Evolutionary conservation across 225 moss, liverwort and hornwort species (phyloP), one percentile per base, ranked within the genome.

Genomic region (Anthoceros angustus): DNA sequence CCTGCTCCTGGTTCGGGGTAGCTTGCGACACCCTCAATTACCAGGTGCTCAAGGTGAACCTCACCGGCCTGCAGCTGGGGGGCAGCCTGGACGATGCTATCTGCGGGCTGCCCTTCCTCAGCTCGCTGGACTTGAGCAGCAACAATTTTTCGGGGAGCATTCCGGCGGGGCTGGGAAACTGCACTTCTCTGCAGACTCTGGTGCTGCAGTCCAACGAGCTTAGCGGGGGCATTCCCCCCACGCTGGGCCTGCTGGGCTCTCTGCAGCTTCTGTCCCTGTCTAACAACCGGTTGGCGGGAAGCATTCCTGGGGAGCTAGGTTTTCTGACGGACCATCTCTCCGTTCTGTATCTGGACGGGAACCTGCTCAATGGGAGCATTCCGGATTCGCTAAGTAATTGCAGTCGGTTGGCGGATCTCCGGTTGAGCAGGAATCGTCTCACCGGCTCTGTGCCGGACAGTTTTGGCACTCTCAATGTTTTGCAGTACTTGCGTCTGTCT

Each of bases 1-100:
- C 72, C 9, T 80, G 80, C 49, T 9, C 41, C 63, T 80, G 80
- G 80, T 26, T 62, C 68, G 80, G 80, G 62, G 74, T 80, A 49
- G 8, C 32, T 49, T 80, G 80, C 74, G 67, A 66, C 55, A 2
- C 50, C 69, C 0, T 71, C 65, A 21, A 70, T 65, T 23, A 68
- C 63, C 71, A 77, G 66, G 77, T 77, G 25, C 69, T 65, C 42
- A 10, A 70, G 64, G 74, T 80, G 21, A 26, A 68, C 46, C 72
- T 80, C 23, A 42, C 80, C 41, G 68, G 72, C 43, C 18, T 50
- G 64, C 70, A 69, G 42, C 25, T 80, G 63, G 64, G 70, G 42
- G 80, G 80, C 11, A 21, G 11, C 23, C 24, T 80, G 63, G 25
- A 71, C 55, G 68, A 73, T 25, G 74, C 65, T 24, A 62, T 80